Evolutionary conservation across 495 filamentous ascomycete species (phyloP).

Genomic region (Lophiostoma macrostomum): DNA sequence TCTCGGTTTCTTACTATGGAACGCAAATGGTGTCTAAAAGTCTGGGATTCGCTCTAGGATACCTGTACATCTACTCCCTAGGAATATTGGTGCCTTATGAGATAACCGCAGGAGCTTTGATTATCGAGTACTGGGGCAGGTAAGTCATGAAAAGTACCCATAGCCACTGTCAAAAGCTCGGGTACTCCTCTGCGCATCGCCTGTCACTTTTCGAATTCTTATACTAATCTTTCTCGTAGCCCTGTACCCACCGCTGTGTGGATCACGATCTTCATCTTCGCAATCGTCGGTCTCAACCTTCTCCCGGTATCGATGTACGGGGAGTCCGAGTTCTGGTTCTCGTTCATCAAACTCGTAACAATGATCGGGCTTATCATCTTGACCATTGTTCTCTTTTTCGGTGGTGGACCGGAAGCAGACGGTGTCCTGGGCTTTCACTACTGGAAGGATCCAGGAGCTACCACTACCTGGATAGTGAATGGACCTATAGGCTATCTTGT

Average conservation of each 20-base stretch:
- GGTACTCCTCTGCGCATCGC: too few species aligned
- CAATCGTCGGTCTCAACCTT: constrained; percentile 52
- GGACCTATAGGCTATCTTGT: too few species aligned
- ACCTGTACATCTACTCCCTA: constrained; percentile 49
- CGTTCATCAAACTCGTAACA: constrained; percentile 34
- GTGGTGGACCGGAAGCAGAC: constrained; percentile 69
- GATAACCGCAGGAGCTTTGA: constrained; percentile 65
- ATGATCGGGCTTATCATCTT: constrained; percentile 45
- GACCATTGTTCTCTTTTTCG: constrained; percentile 65
- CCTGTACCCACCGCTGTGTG: too few species aligned
- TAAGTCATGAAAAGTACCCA: too few species aligned
- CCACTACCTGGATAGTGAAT: too few species aligned
- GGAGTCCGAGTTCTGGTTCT: constrained; percentile 78
- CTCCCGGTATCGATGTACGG: constrained; percentile 65
- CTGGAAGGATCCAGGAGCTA: too few species aligned
- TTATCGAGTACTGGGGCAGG: constrained; percentile 41
- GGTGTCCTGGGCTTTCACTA: too few species aligned
- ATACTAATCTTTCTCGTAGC: too few species aligned
- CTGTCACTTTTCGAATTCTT: too few species aligned
- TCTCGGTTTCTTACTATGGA: constrained; percentile 43
- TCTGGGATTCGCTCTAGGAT: constrained; percentile 59
- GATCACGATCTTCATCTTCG: constrained; percentile 38
- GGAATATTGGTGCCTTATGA: constrained; percentile 69
- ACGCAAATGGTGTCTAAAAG: constrained; percentile 57
- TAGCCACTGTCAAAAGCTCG: too few species aligned